Evolutionary conservation across 768 basidiomycete species (phyloP).

Genomic region (Lenzites betulinus): DNA sequence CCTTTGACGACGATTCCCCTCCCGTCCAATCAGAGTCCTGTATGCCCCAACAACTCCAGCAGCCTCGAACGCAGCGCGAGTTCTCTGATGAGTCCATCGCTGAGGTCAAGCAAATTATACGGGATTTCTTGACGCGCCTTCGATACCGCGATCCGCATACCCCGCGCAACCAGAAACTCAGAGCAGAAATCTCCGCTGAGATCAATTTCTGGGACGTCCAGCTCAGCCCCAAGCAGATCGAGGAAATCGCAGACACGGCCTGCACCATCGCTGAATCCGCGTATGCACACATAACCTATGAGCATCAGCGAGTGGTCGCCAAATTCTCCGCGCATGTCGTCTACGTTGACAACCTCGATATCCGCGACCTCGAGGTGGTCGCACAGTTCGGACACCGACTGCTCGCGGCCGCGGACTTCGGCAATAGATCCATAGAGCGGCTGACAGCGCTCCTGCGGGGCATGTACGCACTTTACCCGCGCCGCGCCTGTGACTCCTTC

Average conservation of each 20-base stretch:
- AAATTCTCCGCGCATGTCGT: constrained; percentile 43
- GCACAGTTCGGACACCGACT: constrained; percentile 40
- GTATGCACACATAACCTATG: constrained; percentile 18
- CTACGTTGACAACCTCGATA: constrained; percentile 40
- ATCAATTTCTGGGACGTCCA: constrained; percentile 1
- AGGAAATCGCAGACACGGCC: background rate
- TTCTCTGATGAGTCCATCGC: no score
- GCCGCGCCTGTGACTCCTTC: constrained; percentile 38
- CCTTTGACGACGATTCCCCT: no score
- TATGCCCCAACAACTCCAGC: no score
- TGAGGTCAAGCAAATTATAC: background rate
- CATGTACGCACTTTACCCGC: constrained; percentile 31
- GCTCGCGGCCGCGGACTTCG: constrained; percentile 31
- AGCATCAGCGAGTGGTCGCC: constrained; percentile 39
- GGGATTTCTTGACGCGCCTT: background rate
- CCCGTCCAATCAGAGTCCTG: no score
- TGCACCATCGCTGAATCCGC: constrained; percentile 14
- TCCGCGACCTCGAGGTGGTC: constrained; percentile 28
- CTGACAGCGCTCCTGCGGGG: constrained; percentile 37
- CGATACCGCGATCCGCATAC: background rate
- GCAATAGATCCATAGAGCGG: constrained; percentile 34
- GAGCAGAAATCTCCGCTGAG: background rate
- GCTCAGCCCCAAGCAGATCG: background rate
- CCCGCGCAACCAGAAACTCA: background rate
- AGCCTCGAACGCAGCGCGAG: no score